Base-by-base conservation (phyloP, 805 yeast genomes). In the Ogataea minuta region DNA sequence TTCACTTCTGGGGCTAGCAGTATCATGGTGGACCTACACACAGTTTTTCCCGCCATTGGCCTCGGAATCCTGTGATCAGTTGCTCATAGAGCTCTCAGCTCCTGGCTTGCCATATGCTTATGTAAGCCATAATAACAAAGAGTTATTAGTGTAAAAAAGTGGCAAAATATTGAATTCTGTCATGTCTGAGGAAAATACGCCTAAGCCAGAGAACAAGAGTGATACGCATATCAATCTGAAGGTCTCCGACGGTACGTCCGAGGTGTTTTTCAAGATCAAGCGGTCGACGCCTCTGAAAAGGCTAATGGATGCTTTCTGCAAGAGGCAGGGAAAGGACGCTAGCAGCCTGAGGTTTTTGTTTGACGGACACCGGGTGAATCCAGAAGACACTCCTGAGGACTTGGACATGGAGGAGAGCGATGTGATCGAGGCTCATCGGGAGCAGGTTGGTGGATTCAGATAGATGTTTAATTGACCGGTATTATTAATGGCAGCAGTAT, bases 281-380 rank as follows among this genome's bases (percentile, higher is more conserved):
- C 77, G 86, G 67, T 74, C 90, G 28, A 93, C 99, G 4, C 95
- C 91, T 33, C 76, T 93, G 72, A 85, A 79, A 64, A 85, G 96
- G 68, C 79, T 93, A 56, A 91, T 93, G 89, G 98, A 91, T 58
- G 96, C 97, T 9, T 93, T 91, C 64, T 95, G 98, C 63, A 90
- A 90, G 68, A 85, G 99, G 72, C 96, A 91, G 60, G 98, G 98
- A 30, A 91, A 91, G 63, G 79, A 84, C 49, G 68, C 84, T 59
- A 79, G 76, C 52, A 78, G 91, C 36, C 70, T 93, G 62, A 79
- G 98, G 64, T 93, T 93, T 63, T 71, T 93, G 57, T 82, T 82
- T 60, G 99, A 93, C 50, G 99, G 99, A 48, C 84, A 88, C 52
- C 80, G 98, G 59, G 81, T 93, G 44, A 73, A 76, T 48, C 84